These are phyloP conservation scores for Annulohypoxylon truncatum DNA, from an alignment of 2,329 filamentous ascomycete species.

Conservation along the genomic window DNA sequence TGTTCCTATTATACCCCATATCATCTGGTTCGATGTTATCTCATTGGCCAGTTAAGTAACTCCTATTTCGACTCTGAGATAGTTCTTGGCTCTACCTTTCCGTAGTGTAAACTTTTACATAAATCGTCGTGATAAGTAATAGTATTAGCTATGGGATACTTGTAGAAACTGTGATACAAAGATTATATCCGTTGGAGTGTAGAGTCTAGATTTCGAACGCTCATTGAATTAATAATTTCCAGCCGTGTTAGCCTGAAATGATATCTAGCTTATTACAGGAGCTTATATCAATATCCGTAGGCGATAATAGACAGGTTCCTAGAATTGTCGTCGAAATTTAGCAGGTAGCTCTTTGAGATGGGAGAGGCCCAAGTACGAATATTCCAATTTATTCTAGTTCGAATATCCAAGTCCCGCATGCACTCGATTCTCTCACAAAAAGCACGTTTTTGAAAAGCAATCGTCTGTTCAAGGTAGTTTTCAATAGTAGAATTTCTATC, in stretches of 20 bases:
- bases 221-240: neutral
- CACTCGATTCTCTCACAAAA: neutral
- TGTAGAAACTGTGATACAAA: neutral
- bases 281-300: neutral
- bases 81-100: neutral
- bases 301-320: neutral
- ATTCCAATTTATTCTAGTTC: neutral
- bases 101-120: constrained; percentile 5
- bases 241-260: neutral
- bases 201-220: neutral
- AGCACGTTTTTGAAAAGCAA: constrained; percentile 2
- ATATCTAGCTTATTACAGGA: neutral
- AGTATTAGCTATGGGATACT: neutral
- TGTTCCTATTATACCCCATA: constrained; percentile 12
- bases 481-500: constrained; percentile 18
- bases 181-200: neutral
- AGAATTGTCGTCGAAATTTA: neutral
- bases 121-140: neutral
- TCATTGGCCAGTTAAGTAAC: constrained; percentile 32
- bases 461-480: neutral
- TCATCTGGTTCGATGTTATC: constrained; percentile 15
- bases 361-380: neutral
- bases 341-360: neutral
- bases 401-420: neutral
- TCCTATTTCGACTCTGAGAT: constrained; percentile 11